Evolutionary conservation across 345 rosid species (phyloP), one percentile per base, ranked within the genome.

Genomic region (Salix viminalis): DNA sequence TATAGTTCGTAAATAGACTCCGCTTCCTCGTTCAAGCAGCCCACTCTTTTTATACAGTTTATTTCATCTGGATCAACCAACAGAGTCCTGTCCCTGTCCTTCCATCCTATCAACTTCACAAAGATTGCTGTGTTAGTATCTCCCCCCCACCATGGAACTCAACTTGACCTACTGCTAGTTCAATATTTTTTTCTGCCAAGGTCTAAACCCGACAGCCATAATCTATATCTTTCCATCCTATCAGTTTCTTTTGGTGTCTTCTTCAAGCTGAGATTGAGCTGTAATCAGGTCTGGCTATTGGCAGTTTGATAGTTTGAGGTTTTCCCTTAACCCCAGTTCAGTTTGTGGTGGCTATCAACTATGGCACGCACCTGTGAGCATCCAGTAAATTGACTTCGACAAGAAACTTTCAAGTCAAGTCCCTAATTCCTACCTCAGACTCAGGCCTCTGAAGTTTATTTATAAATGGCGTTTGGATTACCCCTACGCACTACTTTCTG

Each of bases 21-120:
- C 23, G 99, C 97, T 21, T 84, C 83, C 76, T 91, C 97, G 61
- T 94, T 94, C 84, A 96, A 82, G 24, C 77, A 79, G 73, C 89
- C 89, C 3, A 94, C 89, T 54, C 74, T 87, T 62, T 90, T 87
- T 72, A 96, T 80, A 79, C 92, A 89, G 16, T 82, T 81, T 72
- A 96, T 89, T 81, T 92, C 97, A 64, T 87, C 98, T 64, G 97
- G 92, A 88, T 96, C 99, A 36, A 94, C 97, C 70, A 94, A 84
- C 78, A 92, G 77, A 0, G 90, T 96, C 87, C 83, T 94, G 79
- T 94, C 97, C 79, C 82, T 90, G 67, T 91, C 99, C 83, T 96
- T 96, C 98, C 97, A 92, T 75, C 97, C 98, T 88, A 93, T 96
- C 79, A 96, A 65, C 99, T 96, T 84, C 82, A 85, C 72, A 70